Evolutionary conservation across 306 rosid genomes (phyloP).

Genomic region (Prunus kanzakura): DNA sequence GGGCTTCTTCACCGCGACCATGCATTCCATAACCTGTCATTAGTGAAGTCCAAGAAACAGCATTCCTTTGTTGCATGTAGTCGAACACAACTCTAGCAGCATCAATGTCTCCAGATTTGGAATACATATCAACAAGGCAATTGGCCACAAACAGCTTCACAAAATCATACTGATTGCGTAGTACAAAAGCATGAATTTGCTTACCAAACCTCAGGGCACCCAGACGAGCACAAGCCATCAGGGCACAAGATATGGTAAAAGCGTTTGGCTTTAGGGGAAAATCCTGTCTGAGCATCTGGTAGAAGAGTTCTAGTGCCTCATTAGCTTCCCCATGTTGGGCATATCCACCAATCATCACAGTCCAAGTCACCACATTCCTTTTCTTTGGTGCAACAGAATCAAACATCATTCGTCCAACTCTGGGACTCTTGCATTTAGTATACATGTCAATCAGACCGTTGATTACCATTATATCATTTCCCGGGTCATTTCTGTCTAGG

Average conservation of each 20-base stretch:
- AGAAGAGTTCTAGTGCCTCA: conserved; percentile 62
- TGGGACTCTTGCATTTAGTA: conserved; percentile 56
- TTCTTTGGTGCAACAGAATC: conserved; percentile 41
- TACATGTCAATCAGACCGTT: conserved; percentile 92
- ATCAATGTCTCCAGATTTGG: conserved; percentile 78
- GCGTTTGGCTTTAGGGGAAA: conserved; percentile 59
- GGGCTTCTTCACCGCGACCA: conserved; percentile 78
- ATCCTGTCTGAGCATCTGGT: conserved; percentile 51
- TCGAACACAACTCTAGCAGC: conserved; percentile 65
- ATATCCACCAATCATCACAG: conserved; percentile 88
- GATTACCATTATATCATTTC: conserved; percentile 58
- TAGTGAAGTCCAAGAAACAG: conserved; percentile 83
- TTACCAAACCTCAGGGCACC: conserved; percentile 61
- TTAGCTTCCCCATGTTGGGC: conserved; percentile 90
- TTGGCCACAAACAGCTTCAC: conserved; percentile 54
- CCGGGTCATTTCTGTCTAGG: conserved; percentile 32
- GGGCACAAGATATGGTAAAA: conserved; percentile 77
- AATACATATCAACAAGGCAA: conserved; percentile 85
- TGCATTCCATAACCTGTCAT: conserved; percentile 85
- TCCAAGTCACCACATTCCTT: conserved; percentile 84
- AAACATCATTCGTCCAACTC: conserved; percentile 54
- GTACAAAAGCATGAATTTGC: conserved; percentile 64
- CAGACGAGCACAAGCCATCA: conserved; percentile 87
- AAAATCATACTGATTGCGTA: conserved; percentile 49
- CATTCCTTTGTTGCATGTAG: conserved; percentile 48